Base-by-base conservation (phyloP, 768 basidiomycete species). In the Serendipita sp. region DNA sequence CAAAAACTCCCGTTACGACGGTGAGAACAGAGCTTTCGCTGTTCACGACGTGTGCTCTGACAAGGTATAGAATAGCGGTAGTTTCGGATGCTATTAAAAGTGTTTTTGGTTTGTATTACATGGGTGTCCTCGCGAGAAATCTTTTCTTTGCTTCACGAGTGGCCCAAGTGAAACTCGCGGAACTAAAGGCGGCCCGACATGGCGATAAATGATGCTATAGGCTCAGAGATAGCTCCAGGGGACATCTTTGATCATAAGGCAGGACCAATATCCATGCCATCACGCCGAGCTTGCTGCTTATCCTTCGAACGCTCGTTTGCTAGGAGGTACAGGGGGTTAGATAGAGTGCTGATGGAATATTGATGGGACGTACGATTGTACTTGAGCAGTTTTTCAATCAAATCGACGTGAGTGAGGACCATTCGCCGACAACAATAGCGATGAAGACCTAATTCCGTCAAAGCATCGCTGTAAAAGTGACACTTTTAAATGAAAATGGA, bases 401-500 rank as follows among this genome's bases (percentile, higher is more conserved):
- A 80, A 75, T 97, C 95, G 65, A 97, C 95, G 73, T 98, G 95
- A 0, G 95, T 97, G 64, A 97, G 77, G 3, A 98, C 90, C 95
- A 97, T 98, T 54, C 95, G 83, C 53, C 94, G 81, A 75, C 95
- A 97, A 75, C 95, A 98, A 72, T 98, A 98, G 64, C 95, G 78
- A 74, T 91, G 94, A 51, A 98, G 76, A 68, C 93, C 88, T 1
- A 95, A 77, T 69, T 88, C 85, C 67, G 94, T 92, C 48, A 96
- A 80, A 3, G 92, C 92, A 64, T 95, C 92, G 69, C 93, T 95
- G 68, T 47, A 34, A 32, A 58, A 44, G 38, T 34, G 56, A 24
- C 53, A 66, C 44, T 28, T 56, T 15, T 11, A 45, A 15, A 10
- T 63, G 3, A 63, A 32, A 32, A 51, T 38, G 48, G 63, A 60